Evolutionary conservation across 139 green algal genomes (phyloP).

Genomic region (Auxenochlorella pyrenoidosa): DNA sequence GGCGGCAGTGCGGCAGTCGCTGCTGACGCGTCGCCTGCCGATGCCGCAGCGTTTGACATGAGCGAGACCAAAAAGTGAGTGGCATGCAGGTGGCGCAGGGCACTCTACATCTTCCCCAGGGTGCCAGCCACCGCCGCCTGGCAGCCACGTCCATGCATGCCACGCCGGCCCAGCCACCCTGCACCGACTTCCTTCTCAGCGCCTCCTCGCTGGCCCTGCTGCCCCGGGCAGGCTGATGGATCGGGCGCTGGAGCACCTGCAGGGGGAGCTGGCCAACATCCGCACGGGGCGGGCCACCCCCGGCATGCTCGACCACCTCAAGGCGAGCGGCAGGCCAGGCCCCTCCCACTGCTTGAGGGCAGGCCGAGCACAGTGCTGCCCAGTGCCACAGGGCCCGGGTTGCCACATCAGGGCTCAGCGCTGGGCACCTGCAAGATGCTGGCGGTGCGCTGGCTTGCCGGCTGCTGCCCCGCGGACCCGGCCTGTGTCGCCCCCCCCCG

Average conservation of each 20-base stretch:
- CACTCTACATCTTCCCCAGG: too few species aligned
- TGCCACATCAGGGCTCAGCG: neutral
- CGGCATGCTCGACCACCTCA: slow-evolving; percentile 82
- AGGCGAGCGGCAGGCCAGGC: slow-evolving; percentile 19
- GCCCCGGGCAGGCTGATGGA: slow-evolving; percentile 55
- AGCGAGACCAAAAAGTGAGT: slow-evolving; percentile 9
- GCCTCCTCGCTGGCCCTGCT: neutral
- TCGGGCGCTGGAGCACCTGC: slow-evolving; percentile 60
- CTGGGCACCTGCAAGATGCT: neutral
- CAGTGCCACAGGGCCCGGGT: too few species aligned
- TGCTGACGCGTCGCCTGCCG: neutral
- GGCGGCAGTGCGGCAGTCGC: neutral
- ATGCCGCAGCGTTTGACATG: slow-evolving; percentile 22
- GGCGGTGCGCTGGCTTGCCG: neutral
- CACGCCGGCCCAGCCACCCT: too few species aligned
- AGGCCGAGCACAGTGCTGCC: too few species aligned
- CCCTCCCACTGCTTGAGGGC: too few species aligned
- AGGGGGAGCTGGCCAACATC: slow-evolving; percentile 68
- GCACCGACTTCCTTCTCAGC: neutral
- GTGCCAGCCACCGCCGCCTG: neutral
- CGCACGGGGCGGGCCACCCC: slow-evolving; percentile 75
- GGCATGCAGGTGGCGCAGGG: neutral
- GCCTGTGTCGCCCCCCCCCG: too few species aligned
- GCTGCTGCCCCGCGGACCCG: too few species aligned
- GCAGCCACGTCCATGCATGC: too few species aligned